A percentile compares a stretch with the other conserved stretches of the same genome.
phyloP scores from a whole-genome alignment of 345 rosid species.

The Clausena lansium region DNA sequence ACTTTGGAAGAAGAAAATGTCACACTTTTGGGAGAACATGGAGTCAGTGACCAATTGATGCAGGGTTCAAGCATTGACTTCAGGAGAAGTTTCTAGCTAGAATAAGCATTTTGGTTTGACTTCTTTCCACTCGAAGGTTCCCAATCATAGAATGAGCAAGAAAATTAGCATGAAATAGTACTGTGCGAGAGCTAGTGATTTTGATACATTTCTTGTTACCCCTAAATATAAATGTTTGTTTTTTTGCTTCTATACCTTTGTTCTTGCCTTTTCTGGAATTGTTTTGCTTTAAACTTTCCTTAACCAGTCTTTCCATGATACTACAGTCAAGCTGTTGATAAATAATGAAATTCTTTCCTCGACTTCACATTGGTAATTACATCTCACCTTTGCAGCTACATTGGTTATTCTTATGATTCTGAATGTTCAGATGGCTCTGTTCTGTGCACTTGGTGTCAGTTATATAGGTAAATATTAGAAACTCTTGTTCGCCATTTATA shows the following conservation, averaged over 20 bases:
- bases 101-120: not conserved
- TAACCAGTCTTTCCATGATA: not conserved
- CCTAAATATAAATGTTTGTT: not conserved
- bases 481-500: not conserved
- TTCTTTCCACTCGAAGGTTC: not conserved
- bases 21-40: not conserved
- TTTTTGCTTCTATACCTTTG: not conserved
- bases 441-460: slow-evolving; percentile 61
- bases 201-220: not conserved
- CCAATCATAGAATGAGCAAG: not conserved
- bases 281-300: not conserved
- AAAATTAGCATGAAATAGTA: not conserved
- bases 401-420: slow-evolving; percentile 57
- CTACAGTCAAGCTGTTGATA: not conserved
- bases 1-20: not conserved
- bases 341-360: not conserved
- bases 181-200: not conserved
- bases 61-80: not conserved
- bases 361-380: slow-evolving; percentile 1
- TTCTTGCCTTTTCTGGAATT: not conserved
- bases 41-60: not conserved
- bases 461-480: slow-evolving; percentile 55
- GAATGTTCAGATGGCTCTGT: slow-evolving; percentile 88
- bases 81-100: not conserved
- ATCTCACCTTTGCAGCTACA: slow-evolving; percentile 55